Conservation (phyloP, 192 early-diverging fungal genomes). For the Funneliformis geosporum region DNA sequence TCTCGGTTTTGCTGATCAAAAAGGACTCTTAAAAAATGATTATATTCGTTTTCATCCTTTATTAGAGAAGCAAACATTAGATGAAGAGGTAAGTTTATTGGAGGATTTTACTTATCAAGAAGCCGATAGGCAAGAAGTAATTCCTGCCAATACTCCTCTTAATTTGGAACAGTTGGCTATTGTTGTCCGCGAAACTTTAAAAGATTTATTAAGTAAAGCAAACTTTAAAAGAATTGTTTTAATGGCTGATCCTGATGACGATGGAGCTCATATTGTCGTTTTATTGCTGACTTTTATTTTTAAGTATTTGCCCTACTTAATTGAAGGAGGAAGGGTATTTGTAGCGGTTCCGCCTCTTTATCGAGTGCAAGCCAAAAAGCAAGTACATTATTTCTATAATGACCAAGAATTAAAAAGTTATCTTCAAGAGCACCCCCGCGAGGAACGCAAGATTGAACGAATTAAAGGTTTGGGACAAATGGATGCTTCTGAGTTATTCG, state of each 20-base stretch:
- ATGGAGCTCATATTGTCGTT: slow-evolving; percentile 11
- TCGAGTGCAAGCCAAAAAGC: slow-evolving; percentile 2
- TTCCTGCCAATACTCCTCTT: neutral
- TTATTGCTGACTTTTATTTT: slow-evolving; percentile 14
- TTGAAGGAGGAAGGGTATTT: neutral
- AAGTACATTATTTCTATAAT: slow-evolving; percentile 17
- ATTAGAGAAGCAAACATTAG: neutral
- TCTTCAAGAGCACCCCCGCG: neutral
- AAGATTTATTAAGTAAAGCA: slow-evolving; percentile 1
- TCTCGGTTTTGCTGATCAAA: slow-evolving; percentile 12
- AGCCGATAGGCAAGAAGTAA: slow-evolving; percentile 3
- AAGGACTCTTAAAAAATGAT: slow-evolving; percentile 13
- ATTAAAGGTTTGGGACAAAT: slow-evolving; percentile 28
- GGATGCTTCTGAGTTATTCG: slow-evolving; percentile 1
- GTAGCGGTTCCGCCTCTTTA: slow-evolving; percentile 19
- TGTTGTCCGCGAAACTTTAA: neutral
- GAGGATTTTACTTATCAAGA: slow-evolving; percentile 20
- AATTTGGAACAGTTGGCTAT: neutral
- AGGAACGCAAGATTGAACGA: neutral
- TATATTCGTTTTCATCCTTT: slow-evolving; percentile 15
- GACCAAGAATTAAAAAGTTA: slow-evolving; percentile 14
- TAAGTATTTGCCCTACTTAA: slow-evolving; percentile 13
- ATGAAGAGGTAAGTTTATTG: neutral
- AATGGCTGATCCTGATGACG: slow-evolving; percentile 11
- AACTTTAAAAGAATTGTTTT: slow-evolving; percentile 3